Base-by-base conservation (phyloP, 495 filamentous ascomycete species). In the Talaromyces nanjingensis region DNA sequence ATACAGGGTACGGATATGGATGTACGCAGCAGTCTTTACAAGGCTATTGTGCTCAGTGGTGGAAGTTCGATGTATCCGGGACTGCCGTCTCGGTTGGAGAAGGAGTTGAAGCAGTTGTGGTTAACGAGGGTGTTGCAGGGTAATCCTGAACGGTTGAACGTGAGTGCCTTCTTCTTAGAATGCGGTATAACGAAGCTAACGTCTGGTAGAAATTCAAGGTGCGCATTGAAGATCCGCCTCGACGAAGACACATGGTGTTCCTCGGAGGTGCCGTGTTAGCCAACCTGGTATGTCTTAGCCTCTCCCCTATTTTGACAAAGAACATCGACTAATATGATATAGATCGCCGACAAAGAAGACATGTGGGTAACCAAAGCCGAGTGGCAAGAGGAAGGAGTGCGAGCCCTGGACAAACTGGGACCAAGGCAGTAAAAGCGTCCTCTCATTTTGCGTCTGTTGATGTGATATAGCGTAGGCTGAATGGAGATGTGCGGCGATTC, bases 31-130 rank as follows among this genome's bases (percentile, higher is more conserved):
- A 94, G 90, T 68, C 80, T 99, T 63, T 99, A 96, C 83, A 96
- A 96, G 81, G 94, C 96, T 4, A 89, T 99, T 68, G 94, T 99
- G 65, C 86, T 99, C 56, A 96, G 91, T 53, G 94, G 94, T 67
- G 94, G 94, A 65, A 93, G 89, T 78, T 93, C 89, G 85, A 99
- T 99, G 94, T 99, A 99, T 72, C 94, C 94, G 0, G 94, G 94
- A 64, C 81, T 99, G 60, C 96, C 94, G 14, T 93, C 90, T 52
- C 85, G 94, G 59, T 78, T 99, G 73, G 94, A 99, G 82, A 98
- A 98, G 81, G 94, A 99, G 77, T 77, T 99, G 66, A 98, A 98
- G 82, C 94, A 99, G 79, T 75, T 99, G 70, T 98, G 96, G 96
- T 84, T 99, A 63, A 97, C 94, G 12, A 87, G 89, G 65, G 92